These are phyloP conservation scores for Teratosphaeria nubilosa DNA, from an alignment of 2,329 filamentous ascomycete species.

Conservation along the genomic window DNA sequence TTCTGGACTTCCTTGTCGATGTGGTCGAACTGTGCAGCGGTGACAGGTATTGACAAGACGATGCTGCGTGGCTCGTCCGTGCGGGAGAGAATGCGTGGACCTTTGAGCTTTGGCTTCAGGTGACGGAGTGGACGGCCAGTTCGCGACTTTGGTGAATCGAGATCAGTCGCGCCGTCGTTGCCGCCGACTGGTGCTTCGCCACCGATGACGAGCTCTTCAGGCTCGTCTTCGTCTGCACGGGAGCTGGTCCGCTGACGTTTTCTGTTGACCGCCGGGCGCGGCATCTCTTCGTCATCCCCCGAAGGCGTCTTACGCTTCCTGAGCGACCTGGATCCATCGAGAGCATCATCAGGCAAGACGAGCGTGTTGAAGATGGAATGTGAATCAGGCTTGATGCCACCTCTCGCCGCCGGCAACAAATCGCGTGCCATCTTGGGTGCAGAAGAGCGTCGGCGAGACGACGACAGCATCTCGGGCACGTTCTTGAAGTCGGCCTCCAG, in stretches of 20 bases:
- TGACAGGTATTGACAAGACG: conserved; percentile 40
- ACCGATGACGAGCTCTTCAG: conserved; percentile 7
- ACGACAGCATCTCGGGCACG: conserved; percentile 23
- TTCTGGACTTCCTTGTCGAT: conserved; percentile 38
- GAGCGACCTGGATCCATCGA: conserved; percentile 67
- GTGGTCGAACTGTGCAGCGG: conserved; percentile 24
- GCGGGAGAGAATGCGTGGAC: conserved; percentile 19
- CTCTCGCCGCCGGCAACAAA: conserved; percentile 58
- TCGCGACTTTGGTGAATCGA: conserved; percentile 22
- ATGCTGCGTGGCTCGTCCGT: conserved; percentile 34
- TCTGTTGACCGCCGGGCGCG: conserved; percentile 22
- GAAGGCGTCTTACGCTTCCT: conserved; percentile 71
- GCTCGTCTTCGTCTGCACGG: conserved; percentile 13
- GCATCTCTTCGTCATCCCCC: conserved; percentile 41
- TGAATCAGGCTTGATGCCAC: conserved; percentile 55
- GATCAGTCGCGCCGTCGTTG: conserved; percentile 12
- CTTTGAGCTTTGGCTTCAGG: conserved; percentile 35
- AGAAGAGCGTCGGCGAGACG: conserved; percentile 46
- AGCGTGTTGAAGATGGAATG: conserved; percentile 69
- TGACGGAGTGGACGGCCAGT: conserved; percentile 45
- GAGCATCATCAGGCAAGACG: conserved; percentile 59
- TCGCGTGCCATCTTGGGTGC: conserved; percentile 57
- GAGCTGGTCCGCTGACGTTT: conserved; percentile 18
- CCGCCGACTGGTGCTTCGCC: conserved; percentile 9
- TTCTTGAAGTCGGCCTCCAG: conserved; percentile 35